phyloP scores from a whole-genome alignment of 371 early-diverging fungal species.

The Mucor saturninus region DNA sequence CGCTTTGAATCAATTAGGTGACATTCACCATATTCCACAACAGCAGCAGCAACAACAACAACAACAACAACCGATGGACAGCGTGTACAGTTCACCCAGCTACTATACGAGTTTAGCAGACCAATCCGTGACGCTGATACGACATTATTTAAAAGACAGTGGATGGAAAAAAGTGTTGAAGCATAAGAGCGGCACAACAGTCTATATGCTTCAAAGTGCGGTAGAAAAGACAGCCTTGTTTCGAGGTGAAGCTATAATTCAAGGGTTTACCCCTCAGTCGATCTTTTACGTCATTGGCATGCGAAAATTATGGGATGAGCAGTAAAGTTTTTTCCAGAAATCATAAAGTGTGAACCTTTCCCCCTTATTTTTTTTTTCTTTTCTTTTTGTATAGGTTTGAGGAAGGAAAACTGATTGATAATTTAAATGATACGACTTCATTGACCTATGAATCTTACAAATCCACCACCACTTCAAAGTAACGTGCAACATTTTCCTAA shows the following conservation, averaged over 20 bases:
- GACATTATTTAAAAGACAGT: slow-evolving; percentile 32
- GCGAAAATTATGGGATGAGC: slow-evolving; percentile 66
- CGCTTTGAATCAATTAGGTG: neutral
- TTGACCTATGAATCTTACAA: slow-evolving; percentile 60
- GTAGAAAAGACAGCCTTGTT: slow-evolving; percentile 59
- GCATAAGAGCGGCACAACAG: slow-evolving; percentile 69
- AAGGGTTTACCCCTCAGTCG: slow-evolving; percentile 68
- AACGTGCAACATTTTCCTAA: neutral
- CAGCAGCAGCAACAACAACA: slow-evolving; percentile 22
- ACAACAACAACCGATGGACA: neutral
- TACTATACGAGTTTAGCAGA: slow-evolving; percentile 51
- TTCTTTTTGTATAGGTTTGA: slow-evolving; percentile 42
- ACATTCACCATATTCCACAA: neutral
- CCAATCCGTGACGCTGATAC: slow-evolving; percentile 37
- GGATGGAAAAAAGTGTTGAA: slow-evolving; percentile 72
- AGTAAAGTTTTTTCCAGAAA: slow-evolving; percentile 31
- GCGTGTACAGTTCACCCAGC: slow-evolving; percentile 26
- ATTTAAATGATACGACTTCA: slow-evolving; percentile 59
- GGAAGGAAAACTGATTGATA: slow-evolving; percentile 59
- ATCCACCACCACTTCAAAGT: slow-evolving; percentile 48
- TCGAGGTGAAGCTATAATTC: slow-evolving; percentile 67
- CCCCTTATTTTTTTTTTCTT: no score
- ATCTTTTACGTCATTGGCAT: slow-evolving; percentile 74
- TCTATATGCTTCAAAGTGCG: slow-evolving; percentile 49
- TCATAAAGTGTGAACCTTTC: neutral